Conservation (phyloP, 2,329 filamentous ascomycete species). For the Sporothrix dimorphospora region DNA sequence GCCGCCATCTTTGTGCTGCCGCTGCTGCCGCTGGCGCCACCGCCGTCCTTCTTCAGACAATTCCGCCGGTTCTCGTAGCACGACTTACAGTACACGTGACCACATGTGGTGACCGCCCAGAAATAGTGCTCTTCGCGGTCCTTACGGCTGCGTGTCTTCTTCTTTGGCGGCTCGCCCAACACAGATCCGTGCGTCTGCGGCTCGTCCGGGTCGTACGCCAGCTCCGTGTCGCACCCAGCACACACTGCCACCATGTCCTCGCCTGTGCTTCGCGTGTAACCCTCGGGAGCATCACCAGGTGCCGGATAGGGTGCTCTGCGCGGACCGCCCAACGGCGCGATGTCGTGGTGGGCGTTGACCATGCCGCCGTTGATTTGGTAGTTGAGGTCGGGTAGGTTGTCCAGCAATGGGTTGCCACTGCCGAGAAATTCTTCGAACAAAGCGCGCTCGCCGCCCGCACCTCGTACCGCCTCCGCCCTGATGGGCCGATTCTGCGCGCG, state of each 20-base stretch:
- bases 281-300: conserved; percentile 67
- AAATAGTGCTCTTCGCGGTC: conserved; percentile 76
- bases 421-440: not conserved
- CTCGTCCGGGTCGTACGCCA: conserved; percentile 68
- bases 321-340: not conserved
- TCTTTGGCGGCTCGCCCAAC: conserved; percentile 38
- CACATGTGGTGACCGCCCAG: conserved; percentile 88
- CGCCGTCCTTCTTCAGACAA: conserved; percentile 43
- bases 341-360: not conserved
- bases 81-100: conserved; percentile 72
- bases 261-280: conserved; percentile 77
- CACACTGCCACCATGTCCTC: conserved; percentile 78
- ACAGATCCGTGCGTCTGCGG: conserved; percentile 30
- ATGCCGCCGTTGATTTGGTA: conserved; percentile 40
- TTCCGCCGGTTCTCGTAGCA: conserved; percentile 63
- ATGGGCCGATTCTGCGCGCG: not conserved
- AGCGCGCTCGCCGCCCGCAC: not conserved
- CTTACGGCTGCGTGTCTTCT: conserved; percentile 53
- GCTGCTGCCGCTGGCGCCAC: not conserved
- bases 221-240: conserved; percentile 81
- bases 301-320: conserved; percentile 60
- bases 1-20: conserved; percentile 22
- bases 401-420: conserved; percentile 37
- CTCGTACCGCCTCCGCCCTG: not conserved
- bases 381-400: conserved; percentile 41